A percentile compares a stretch with the other conserved stretches of the same genome.
These are phyloP conservation scores for Aspergillus awamori DNA, from an alignment of 2,329 filamentous ascomycete genomes.

Conservation along the genomic window DNA sequence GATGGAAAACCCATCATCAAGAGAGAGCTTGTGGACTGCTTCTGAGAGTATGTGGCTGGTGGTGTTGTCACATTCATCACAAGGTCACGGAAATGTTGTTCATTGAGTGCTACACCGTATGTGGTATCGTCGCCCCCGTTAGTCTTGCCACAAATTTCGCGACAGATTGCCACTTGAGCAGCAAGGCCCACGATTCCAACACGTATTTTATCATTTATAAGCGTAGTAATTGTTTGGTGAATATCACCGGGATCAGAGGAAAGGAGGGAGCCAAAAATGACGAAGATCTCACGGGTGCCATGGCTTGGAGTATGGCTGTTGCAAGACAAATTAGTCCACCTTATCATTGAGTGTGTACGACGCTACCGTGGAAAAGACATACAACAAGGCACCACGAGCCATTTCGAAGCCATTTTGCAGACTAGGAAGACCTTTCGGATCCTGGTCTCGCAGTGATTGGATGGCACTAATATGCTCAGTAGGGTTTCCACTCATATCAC, in stretches of 20 bases:
- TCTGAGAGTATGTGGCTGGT: conserved; percentile 72
- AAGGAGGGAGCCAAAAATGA: conserved; percentile 87
- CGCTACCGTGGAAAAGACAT: conserved; percentile 32
- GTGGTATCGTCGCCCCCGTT: conserved; percentile 72
- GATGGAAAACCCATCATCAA: conserved; percentile 99
- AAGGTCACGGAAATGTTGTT: conserved; percentile 85
- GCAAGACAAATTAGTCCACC: conserved; percentile 7
- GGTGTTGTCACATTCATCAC: conserved; percentile 87
- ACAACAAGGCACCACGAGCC: conserved; percentile 88
- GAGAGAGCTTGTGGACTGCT: conserved; percentile 57
- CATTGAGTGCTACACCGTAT: conserved; percentile 85
- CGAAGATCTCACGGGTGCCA: conserved; percentile 87
- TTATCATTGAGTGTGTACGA: not conserved
- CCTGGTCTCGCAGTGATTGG: conserved; percentile 64
- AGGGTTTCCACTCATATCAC: conserved; percentile 89
- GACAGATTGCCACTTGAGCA: conserved; percentile 89
- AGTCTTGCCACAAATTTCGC: conserved; percentile 82
- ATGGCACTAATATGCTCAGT: conserved; percentile 82
- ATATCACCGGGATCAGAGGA: conserved; percentile 95
- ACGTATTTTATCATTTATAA: conserved; percentile 80
- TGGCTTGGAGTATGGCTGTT: conserved; percentile 83
- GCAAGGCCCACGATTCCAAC: conserved; percentile 88
- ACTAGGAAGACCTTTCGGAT: conserved; percentile 75
- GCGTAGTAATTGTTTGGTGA: conserved; percentile 78
- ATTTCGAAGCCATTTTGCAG: conserved; percentile 96